Conservation (phyloP, 1,139 yeast genomes). For the Nakaseomyces delphensis region DNA sequence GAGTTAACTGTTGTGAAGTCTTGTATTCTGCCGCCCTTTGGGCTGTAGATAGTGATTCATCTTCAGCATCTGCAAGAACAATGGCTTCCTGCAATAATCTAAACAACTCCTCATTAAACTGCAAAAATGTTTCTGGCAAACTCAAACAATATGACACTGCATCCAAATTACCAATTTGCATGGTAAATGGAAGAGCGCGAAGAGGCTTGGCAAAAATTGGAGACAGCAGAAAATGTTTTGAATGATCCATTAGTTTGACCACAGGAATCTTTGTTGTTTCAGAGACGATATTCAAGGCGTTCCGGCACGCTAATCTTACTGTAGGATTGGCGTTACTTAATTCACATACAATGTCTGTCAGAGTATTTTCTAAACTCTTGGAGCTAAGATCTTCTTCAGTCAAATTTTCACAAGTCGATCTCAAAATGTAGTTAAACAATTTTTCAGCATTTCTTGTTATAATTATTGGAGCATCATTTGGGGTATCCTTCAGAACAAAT, state of each 20-base stretch:
- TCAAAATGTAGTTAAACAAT: conserved; percentile 52
- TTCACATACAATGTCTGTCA: conserved; percentile 84
- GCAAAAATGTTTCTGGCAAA: conserved; percentile 70
- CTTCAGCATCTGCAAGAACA: conserved; percentile 95
- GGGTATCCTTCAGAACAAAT: conserved; percentile 85
- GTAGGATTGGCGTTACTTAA: conserved; percentile 78
- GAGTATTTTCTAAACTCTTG: conserved; percentile 73
- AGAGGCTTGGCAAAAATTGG: conserved; percentile 96
- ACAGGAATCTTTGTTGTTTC: conserved; percentile 62
- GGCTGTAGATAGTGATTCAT: conserved; percentile 83
- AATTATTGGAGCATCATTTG: conserved; percentile 76
- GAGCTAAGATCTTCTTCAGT: conserved; percentile 49
- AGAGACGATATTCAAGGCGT: conserved; percentile 58
- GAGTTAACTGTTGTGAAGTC: conserved; percentile 79
- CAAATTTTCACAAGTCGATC: conserved; percentile 19
- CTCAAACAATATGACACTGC: conserved; percentile 87
- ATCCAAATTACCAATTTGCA: conserved; percentile 97
- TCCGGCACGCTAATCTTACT: conserved; percentile 77
- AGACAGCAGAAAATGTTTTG: conserved; percentile 70
- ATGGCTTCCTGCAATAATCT: conserved; percentile 81
- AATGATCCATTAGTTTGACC: conserved; percentile 69
- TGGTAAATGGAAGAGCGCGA: conserved; percentile 93
- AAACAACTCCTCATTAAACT: conserved; percentile 80
- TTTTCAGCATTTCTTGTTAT: conserved; percentile 66
- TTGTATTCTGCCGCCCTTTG: conserved; percentile 79